Evolutionary conservation across 1,284 basidiomycete genomes (phyloP), one percentile per base, ranked within the genome.

Genomic region (Fomes fomentarius): DNA sequence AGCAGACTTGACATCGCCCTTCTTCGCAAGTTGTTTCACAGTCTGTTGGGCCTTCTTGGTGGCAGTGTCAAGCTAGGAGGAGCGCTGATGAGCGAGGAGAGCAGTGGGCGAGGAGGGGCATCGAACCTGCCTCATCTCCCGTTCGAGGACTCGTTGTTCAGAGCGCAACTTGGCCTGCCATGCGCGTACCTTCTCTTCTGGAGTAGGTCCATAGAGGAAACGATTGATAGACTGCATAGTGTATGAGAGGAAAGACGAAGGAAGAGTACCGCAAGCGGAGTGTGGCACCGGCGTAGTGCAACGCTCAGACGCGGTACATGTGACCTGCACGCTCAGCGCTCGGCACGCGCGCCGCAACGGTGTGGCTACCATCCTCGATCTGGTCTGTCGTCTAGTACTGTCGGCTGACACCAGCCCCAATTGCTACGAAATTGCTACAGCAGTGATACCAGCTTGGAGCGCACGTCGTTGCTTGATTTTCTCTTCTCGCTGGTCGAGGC

Each of bases 1-100:
- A 1, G 96, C 96, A 56, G 90, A 94, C 76, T 96, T 96, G 47
- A 90, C 81, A 69, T 99, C 96, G 35, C 94, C 94, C 69, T 96
- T 96, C 60, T 81, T 81, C 11, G 96, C 97, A 19, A 98, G 82
- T 66, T 92, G 88, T 75, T 97, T 98, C 51, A 98, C 87, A 39
- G 89, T 84, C 58, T 80, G 76, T 40, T 90, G 86, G 7, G 90
- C 94, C 73, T 96, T 96, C 56, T 78, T 80, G 10, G 89, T 91
- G 2, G 91, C 93, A 17, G 78, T 71, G 62, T 98, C 95, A 51
- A 99, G 84, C 89, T 97, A 67, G 52, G 48, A 39, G 44, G 51
- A 9, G 5, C 2, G 41, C 11, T 52, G 59, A 57, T 71, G 60
- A 71, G 57, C 48, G 50, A 52, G 50, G 50, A 60, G 57, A 54